Evolutionary conservation across 1,284 basidiomycete species (phyloP).

Genomic region (Melampsora larici-populina): DNA sequence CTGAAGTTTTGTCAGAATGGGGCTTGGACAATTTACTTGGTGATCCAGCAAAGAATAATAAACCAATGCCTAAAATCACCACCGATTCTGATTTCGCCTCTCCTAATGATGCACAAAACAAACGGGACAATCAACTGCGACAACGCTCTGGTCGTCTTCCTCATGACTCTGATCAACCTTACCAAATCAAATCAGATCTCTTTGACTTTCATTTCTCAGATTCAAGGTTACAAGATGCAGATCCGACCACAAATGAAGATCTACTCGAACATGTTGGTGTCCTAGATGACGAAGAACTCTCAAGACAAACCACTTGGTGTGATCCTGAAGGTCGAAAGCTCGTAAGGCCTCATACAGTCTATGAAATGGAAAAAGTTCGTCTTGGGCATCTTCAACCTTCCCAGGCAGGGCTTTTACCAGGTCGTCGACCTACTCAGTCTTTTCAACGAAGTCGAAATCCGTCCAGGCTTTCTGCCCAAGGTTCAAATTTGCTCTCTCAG

Average conservation of each 20-base stretch:
- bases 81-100: not conserved
- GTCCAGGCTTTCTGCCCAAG: not conserved
- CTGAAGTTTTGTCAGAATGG: conserved; percentile 30
- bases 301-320: conserved; percentile 22
- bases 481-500: no score
- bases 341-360: conserved; percentile 33
- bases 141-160: not conserved
- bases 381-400: conserved; percentile 11
- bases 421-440: not conserved
- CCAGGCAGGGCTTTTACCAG: conserved; percentile 2
- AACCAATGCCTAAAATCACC: not conserved
- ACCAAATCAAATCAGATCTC: conserved; percentile 36
- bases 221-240: conserved; percentile 11
- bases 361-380: conserved; percentile 15
- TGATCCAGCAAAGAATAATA: not conserved
- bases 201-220: conserved; percentile 41
- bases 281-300: conserved; percentile 33
- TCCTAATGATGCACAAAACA: not conserved
- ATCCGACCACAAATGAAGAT: not conserved
- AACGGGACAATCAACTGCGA: not conserved
- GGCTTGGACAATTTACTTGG: conserved; percentile 35
- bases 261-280: not conserved
- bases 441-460: not conserved
- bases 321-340: conserved; percentile 34
- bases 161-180: not conserved